Percentiles rank a stretch among this genome's conserved stretches.
Evolutionary conservation across 23 red algal genomes (phyloP).

Genomic region (Cyanidioschyzon merolae): DNA sequence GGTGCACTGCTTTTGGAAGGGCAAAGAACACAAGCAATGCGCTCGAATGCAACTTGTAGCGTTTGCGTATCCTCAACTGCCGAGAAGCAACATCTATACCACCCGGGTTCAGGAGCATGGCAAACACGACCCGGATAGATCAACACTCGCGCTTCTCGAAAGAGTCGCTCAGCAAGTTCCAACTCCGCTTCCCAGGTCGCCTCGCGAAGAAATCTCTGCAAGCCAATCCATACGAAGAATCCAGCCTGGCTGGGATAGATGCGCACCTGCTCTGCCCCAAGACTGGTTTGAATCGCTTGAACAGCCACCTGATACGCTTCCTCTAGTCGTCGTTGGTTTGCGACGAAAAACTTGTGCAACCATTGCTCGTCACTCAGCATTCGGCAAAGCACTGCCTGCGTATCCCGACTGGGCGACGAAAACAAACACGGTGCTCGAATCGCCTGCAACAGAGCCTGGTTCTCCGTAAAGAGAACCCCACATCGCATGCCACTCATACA

Average conservation of each 20-base stretch:
- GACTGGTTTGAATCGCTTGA: background rate
- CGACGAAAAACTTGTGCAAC: constrained; percentile 4
- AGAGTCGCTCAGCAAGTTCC: background rate
- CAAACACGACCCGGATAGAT: constrained; percentile 25
- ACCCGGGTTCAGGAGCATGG: constrained; percentile 21
- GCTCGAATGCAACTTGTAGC: background rate
- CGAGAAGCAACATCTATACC: constrained; percentile 35
- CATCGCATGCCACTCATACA: constrained; percentile 50
- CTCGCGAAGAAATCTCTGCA: background rate
- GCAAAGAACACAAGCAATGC: too few relatives aligned
- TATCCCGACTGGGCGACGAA: constrained; percentile 18
- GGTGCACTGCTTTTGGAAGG: too few relatives aligned
- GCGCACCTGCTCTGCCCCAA: background rate
- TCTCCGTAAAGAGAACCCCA: constrained; percentile 68
- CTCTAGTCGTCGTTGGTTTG: constrained; percentile 3
- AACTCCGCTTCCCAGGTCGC: constrained; percentile 11
- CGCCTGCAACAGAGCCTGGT: constrained; percentile 25
- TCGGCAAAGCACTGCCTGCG: constrained; percentile 21
- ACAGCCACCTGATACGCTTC: background rate
- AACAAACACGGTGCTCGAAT: constrained; percentile 14
- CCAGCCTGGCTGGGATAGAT: constrained; percentile 22
- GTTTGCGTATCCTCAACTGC: background rate
- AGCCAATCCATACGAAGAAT: constrained; percentile 31
- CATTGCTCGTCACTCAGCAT: constrained; percentile 2
- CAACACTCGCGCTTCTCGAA: constrained; percentile 19